phyloP scores from a whole-genome alignment of 2,329 filamentous ascomycete genomes.

The Fonsecaea nubica region DNA sequence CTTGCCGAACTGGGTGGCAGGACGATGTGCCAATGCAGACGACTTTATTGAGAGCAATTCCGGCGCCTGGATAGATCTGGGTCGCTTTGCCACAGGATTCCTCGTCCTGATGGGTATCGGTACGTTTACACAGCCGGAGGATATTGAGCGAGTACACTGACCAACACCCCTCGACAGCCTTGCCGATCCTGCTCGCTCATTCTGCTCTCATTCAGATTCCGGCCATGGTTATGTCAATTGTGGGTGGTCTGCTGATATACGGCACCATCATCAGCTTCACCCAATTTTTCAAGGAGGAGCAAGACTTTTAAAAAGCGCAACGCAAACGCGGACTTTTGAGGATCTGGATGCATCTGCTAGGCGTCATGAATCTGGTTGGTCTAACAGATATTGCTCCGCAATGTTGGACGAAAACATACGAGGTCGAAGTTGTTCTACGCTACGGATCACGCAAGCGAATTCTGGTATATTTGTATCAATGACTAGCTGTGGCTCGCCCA shows the following conservation, averaged over 20 bases:
- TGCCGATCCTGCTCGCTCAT: slow-evolving; percentile 87
- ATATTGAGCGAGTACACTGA: slow-evolving; percentile 22
- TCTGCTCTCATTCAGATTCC: slow-evolving; percentile 79
- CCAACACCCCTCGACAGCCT: slow-evolving; percentile 66
- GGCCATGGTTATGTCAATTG: slow-evolving; percentile 93
- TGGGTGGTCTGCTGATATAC: slow-evolving; percentile 93
- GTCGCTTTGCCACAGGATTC: slow-evolving; percentile 92
- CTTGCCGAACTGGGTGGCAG: slow-evolving; percentile 94
- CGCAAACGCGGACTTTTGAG: slow-evolving; percentile 2
- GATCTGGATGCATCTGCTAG: slow-evolving; percentile 23
- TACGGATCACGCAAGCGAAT: slow-evolving; percentile 8
- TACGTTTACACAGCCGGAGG: slow-evolving; percentile 57
- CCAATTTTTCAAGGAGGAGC: slow-evolving; percentile 97
- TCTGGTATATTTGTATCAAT: slow-evolving; percentile 14
- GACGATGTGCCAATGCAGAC: slow-evolving; percentile 85
- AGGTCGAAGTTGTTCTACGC: slow-evolving; percentile 1
- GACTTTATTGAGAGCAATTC: slow-evolving; percentile 90
- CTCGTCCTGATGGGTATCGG: slow-evolving; percentile 97
- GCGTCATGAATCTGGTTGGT: slow-evolving; percentile 21
- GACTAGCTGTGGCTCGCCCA: neutral
- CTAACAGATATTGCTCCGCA: slow-evolving; percentile 12
- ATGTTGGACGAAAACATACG: slow-evolving; percentile 23
- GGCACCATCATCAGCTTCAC: slow-evolving; percentile 97
- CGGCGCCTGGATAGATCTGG: slow-evolving; percentile 87
- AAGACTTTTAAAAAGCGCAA: slow-evolving; percentile 74